Evolutionary conservation across 768 basidiomycete genomes (phyloP).

Genomic region (Neoboletus brunneissimus): DNA sequence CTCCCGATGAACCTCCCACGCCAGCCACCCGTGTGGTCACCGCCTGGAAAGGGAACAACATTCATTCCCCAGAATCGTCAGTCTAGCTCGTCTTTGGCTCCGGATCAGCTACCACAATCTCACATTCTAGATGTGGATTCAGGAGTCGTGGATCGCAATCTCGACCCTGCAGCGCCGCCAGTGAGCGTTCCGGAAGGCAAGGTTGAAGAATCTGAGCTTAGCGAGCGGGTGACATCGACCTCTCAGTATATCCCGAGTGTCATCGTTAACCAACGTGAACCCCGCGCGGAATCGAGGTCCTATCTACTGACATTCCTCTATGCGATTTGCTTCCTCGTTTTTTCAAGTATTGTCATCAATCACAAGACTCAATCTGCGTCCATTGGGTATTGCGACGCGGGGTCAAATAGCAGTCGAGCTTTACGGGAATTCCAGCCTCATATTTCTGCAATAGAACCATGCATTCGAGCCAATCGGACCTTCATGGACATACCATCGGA

Average conservation of each 20-base stretch:
- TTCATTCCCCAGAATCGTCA: slow-evolving; percentile 20
- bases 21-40: slow-evolving; percentile 24
- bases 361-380: slow-evolving; percentile 67
- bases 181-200: slow-evolving; percentile 23
- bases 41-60: slow-evolving; percentile 8
- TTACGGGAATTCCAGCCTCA: slow-evolving; percentile 48
- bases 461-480: slow-evolving; percentile 55
- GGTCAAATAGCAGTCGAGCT: slow-evolving; percentile 53
- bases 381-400: slow-evolving; percentile 77
- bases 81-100: slow-evolving; percentile 14
- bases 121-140: slow-evolving; percentile 4
- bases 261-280: slow-evolving; percentile 16
- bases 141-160: not conserved
- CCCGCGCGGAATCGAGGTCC: slow-evolving; percentile 19
- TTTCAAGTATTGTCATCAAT: slow-evolving; percentile 36
- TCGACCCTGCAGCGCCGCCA: slow-evolving; percentile 4
- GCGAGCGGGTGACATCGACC: slow-evolving; percentile 32
- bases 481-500: slow-evolving; percentile 37
- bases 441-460: slow-evolving; percentile 49
- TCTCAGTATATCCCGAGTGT: slow-evolving; percentile 40
- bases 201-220: slow-evolving; percentile 13
- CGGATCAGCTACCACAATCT: slow-evolving; percentile 9
- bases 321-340: slow-evolving; percentile 34
- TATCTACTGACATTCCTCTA: slow-evolving; percentile 44
- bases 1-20: slow-evolving; percentile 40